Conservation (phyloP, 2,329 filamentous ascomycete species). For the Pestalotiopsis sp. region DNA sequence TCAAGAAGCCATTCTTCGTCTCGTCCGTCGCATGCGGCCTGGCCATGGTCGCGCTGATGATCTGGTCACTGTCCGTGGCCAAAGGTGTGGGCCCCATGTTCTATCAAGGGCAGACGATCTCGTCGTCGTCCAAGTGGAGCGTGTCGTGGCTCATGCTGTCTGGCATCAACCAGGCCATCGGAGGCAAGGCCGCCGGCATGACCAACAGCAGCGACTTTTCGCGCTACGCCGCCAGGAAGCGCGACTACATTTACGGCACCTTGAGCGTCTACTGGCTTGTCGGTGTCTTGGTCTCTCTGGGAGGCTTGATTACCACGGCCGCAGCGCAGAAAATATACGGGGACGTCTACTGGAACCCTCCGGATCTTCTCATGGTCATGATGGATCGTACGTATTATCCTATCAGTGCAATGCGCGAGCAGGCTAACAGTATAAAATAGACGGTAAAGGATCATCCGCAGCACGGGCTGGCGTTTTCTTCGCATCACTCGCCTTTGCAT, state of each 20-base stretch:
- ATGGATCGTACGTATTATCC: slow-evolving; percentile 33
- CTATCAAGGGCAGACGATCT: slow-evolving; percentile 34
- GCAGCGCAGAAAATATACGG: slow-evolving; percentile 48
- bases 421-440: slow-evolving; percentile 14
- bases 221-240: slow-evolving; percentile 36
- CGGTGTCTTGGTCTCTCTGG: slow-evolving; percentile 41
- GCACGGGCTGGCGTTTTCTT: slow-evolving; percentile 26
- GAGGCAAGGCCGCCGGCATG: slow-evolving; percentile 36
- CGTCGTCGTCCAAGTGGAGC: slow-evolving; percentile 34
- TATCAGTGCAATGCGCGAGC: neutral
- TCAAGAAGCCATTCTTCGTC: slow-evolving; percentile 46
- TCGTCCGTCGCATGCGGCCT: slow-evolving; percentile 43
- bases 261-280: slow-evolving; percentile 40
- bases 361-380: slow-evolving; percentile 45
- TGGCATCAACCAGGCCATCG: slow-evolving; percentile 43
- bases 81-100: slow-evolving; percentile 47
- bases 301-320: slow-evolving; percentile 44
- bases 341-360: slow-evolving; percentile 48
- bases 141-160: slow-evolving; percentile 46
- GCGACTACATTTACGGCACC: slow-evolving; percentile 38
- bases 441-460: slow-evolving; percentile 37
- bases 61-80: slow-evolving; percentile 46
- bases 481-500: slow-evolving; percentile 32
- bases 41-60: slow-evolving; percentile 48
- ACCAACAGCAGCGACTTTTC: slow-evolving; percentile 40